A percentile compares a stretch with the other conserved stretches of the same genome.
phyloP scores from a whole-genome alignment of 78 protist species.

The Salpingoeca rosetta region DNA sequence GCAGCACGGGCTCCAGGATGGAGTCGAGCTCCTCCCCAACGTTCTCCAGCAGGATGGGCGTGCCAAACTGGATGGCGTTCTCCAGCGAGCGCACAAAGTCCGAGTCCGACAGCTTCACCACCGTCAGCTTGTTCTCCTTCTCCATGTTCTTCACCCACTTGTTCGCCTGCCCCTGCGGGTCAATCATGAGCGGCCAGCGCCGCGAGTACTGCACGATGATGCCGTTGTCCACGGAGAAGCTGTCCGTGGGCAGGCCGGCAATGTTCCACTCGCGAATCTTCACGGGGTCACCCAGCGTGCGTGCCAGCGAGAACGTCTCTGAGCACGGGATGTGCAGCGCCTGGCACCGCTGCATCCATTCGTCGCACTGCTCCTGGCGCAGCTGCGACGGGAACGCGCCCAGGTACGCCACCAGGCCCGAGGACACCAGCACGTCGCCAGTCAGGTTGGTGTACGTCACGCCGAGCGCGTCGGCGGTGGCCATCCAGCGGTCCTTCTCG shows the following conservation, averaged over 20 bases:
- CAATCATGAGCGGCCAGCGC: conserved; percentile 82
- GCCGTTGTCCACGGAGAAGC: conserved; percentile 73
- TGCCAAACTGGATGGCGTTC: conserved; percentile 59
- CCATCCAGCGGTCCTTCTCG: conserved; percentile 54
- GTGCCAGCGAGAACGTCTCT: not conserved
- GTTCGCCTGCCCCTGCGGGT: conserved; percentile 93
- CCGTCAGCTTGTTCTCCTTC: conserved; percentile 10
- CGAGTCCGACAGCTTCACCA: conserved; percentile 48
- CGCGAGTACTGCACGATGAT: conserved; percentile 39
- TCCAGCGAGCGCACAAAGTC: conserved; percentile 50
- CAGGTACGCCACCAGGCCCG: conserved; percentile 65
- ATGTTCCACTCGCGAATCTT: conserved; percentile 55
- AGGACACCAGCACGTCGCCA: conserved; percentile 61
- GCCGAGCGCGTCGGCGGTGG: conserved; percentile 9
- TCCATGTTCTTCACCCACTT: conserved; percentile 51
- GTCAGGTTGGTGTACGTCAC: conserved; percentile 9
- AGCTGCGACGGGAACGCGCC: conserved; percentile 66
- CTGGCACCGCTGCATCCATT: conserved; percentile 4
- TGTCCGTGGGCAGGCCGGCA: conserved; percentile 64
- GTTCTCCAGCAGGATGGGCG: conserved; percentile 59
- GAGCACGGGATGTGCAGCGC: not conserved
- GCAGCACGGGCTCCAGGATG: conserved; percentile 57
- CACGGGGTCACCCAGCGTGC: conserved; percentile 46
- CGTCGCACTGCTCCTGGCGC: not conserved
- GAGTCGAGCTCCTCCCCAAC: conserved; percentile 68